Conservation (phyloP, 768 basidiomycete species). For the Sistotremastrum suecicum region DNA sequence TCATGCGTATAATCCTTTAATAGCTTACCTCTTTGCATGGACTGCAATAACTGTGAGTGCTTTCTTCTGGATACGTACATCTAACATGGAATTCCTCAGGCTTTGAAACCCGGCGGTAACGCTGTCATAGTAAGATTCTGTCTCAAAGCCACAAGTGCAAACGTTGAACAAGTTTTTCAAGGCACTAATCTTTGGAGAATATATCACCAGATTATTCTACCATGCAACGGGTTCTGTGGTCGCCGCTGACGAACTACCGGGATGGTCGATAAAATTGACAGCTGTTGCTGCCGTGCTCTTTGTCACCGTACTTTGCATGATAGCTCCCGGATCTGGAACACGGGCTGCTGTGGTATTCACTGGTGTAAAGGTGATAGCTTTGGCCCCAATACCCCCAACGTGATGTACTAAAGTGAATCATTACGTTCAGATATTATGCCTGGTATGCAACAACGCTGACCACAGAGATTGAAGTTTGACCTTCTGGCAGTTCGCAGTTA, state of each 20-base stretch:
- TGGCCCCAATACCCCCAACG: neutral
- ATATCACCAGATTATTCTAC: constrained; percentile 81
- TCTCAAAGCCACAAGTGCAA: no score
- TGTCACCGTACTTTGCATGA: constrained; percentile 67
- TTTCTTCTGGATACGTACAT: constrained; percentile 56
- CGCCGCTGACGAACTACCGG: constrained; percentile 68
- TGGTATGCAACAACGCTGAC: no score
- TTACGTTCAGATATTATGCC: no score
- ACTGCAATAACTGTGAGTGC: constrained; percentile 63
- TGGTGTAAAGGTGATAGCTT: constrained; percentile 54
- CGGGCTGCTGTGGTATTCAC: constrained; percentile 82
- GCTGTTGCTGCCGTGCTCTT: constrained; percentile 58
- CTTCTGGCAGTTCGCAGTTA: constrained; percentile 32
- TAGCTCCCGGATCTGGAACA: constrained; percentile 63
- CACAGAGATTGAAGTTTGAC: neutral
- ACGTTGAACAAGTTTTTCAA: no score
- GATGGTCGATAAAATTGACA: constrained; percentile 85
- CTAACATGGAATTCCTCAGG: constrained; percentile 3
- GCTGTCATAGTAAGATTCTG: constrained; percentile 43
- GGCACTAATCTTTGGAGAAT: constrained; percentile 82
- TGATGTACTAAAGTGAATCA: neutral
- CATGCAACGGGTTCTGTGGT: constrained; percentile 55
- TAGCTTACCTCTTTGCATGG: constrained; percentile 91
- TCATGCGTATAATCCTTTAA: constrained; percentile 76
- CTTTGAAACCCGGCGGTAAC: constrained; percentile 35